Percentiles rank a stretch among this genome's conserved stretches.
Conservation (phyloP, 768 basidiomycete genomes). For the Phaeotremella fagi region DNA sequence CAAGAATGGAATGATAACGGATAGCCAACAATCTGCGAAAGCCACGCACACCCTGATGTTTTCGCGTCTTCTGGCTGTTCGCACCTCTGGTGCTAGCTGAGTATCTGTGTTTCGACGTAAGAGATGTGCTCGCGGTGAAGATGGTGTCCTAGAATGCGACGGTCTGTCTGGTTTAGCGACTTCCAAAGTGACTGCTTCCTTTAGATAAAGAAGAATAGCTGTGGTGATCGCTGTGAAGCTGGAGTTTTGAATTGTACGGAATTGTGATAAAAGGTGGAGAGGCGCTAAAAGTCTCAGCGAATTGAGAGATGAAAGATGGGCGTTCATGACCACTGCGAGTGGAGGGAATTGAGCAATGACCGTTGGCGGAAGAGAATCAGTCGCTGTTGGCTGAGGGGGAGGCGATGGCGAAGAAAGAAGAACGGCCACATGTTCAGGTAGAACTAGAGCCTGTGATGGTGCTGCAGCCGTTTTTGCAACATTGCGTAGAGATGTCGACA, state of each 20-base stretch:
- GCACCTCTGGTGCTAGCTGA: slow-evolving; percentile 23
- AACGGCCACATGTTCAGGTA: slow-evolving; percentile 17
- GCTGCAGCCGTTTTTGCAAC: slow-evolving; percentile 24
- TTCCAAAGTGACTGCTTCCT: not conserved
- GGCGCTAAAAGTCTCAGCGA: slow-evolving; percentile 76
- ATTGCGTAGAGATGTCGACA: slow-evolving; percentile 27
- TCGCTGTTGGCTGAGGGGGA: slow-evolving; percentile 51
- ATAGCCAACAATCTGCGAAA: slow-evolving; percentile 21
- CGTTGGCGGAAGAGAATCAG: slow-evolving; percentile 60
- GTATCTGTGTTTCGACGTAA: slow-evolving; percentile 35
- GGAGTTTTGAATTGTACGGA: slow-evolving; percentile 11
- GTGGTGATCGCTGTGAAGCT: slow-evolving; percentile 4
- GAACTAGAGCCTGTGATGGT: slow-evolving; percentile 33
- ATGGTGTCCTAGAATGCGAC: slow-evolving; percentile 19
- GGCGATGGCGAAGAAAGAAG: slow-evolving; percentile 43
- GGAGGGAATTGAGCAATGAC: slow-evolving; percentile 69
- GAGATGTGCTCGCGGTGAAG: slow-evolving; percentile 32
- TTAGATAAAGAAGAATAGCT: slow-evolving; percentile 4
- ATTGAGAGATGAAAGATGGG: slow-evolving; percentile 69
- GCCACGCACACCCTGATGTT: slow-evolving; percentile 17
- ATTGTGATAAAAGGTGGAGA: slow-evolving; percentile 50
- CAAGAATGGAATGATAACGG: slow-evolving; percentile 14
- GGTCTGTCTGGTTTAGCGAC: slow-evolving; percentile 7
- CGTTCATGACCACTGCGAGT: slow-evolving; percentile 68
- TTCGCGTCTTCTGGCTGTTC: slow-evolving; percentile 22